Percentiles rank a stretch among this genome's conserved stretches.
These are phyloP conservation scores for Plenodomus tracheiphilus DNA, from an alignment of 2,329 filamentous ascomycete genomes.

Conservation along the genomic window DNA sequence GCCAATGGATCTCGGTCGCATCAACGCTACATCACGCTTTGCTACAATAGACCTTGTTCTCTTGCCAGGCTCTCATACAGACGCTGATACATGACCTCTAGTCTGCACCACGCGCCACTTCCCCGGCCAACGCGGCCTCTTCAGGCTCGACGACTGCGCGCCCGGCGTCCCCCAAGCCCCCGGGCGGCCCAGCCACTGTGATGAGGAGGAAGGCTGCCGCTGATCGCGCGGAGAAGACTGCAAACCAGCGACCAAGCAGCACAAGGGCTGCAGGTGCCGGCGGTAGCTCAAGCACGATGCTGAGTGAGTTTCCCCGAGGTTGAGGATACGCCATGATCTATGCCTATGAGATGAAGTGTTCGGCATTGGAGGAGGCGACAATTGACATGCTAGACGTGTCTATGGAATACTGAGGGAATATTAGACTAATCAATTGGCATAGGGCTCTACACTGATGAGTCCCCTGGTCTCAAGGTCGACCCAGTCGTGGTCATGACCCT, in stretches of 20 bases:
- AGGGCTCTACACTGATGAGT: slow-evolving; percentile 98
- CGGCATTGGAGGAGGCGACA: neutral
- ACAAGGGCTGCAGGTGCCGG: slow-evolving; percentile 92
- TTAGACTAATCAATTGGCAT: neutral
- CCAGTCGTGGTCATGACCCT: slow-evolving; percentile 96
- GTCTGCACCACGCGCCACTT: slow-evolving; percentile 37
- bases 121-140: slow-evolving; percentile 45
- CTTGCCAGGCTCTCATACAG: neutral
- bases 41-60: neutral
- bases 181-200: slow-evolving; percentile 91
- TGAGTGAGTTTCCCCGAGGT: slow-evolving; percentile 68
- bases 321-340: neutral
- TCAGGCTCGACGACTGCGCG: slow-evolving; percentile 73
- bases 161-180: slow-evolving; percentile 82
- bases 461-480: slow-evolving; percentile 94
- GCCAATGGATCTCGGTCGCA: neutral
- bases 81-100: neutral
- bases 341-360: neutral
- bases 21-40: neutral
- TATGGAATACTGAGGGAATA: neutral
- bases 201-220: slow-evolving; percentile 94
- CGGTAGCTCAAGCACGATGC: slow-evolving; percentile 96
- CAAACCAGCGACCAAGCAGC: slow-evolving; percentile 89
- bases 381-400: too few species aligned
- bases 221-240: slow-evolving; percentile 95